Conservation (phyloP, 192 early-diverging fungal genomes). For the Lunasporangiospora selenospora region DNA sequence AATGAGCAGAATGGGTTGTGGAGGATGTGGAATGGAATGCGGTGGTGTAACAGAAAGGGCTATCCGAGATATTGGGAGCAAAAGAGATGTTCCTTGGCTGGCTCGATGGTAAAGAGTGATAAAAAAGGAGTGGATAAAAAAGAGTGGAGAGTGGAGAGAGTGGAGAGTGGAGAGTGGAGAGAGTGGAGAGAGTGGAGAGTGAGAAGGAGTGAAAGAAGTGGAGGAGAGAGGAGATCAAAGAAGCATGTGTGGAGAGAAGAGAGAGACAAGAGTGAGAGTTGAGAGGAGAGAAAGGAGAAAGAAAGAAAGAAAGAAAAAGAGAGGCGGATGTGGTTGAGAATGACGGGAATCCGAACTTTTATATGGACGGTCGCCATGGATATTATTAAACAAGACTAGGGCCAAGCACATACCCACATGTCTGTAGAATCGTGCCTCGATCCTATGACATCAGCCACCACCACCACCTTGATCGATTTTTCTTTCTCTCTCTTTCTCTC, state of each 20-base stretch:
- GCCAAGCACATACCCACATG: neutral
- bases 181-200: neutral
- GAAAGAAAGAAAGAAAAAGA: neutral
- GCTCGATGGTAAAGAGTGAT: neutral
- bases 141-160: slow-evolving; percentile 2
- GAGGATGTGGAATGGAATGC: neutral
- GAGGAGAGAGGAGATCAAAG: neutral
- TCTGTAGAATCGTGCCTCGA: neutral
- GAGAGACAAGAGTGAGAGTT: neutral
- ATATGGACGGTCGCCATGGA: neutral
- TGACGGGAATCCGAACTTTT: neutral
- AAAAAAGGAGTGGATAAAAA: neutral
- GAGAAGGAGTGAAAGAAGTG: slow-evolving; percentile 9
- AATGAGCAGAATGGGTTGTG: neutral
- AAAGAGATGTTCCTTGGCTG: too few relatives aligned
- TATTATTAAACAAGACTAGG: neutral
- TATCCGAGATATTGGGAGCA: too few relatives aligned
- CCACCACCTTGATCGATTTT: neutral
- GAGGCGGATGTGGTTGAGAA: neutral
- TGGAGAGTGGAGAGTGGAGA: neutral
- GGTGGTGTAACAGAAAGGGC: neutral
- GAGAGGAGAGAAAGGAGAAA: neutral
- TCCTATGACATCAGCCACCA: neutral
- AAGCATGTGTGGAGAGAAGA: neutral
- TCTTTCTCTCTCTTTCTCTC: neutral